Conservation (phyloP, 345 rosid species). For the Hibiscus syriacus region DNA sequence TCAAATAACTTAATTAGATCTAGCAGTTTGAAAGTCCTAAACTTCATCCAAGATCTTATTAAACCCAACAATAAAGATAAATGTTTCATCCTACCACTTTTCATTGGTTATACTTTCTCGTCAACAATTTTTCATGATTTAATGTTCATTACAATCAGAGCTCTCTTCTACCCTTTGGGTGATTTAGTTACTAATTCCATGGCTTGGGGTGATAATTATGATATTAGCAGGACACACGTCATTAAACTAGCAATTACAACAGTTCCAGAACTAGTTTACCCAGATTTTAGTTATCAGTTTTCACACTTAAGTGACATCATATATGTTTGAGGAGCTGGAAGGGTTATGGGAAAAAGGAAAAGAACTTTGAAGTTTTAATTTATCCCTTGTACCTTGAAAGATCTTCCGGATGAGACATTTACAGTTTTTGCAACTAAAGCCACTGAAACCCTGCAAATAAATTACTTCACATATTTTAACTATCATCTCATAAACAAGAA, state of each 20-base stretch:
- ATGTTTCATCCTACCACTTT: neutral
- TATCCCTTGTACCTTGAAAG: constrained; percentile 34
- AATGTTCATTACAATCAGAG: neutral
- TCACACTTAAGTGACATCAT: neutral
- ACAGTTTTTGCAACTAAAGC: constrained; percentile 27
- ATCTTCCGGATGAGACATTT: constrained; percentile 29
- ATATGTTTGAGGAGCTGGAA: neutral
- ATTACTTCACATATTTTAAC: constrained; percentile 2
- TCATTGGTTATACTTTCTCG: neutral
- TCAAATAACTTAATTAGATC: neutral
- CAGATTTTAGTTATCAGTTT: neutral
- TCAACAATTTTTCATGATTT: neutral
- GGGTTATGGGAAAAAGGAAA: too few species aligned
- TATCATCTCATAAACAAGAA: neutral
- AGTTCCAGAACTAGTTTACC: neutral
- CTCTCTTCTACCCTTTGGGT: neutral
- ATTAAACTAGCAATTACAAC: neutral
- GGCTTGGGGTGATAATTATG: neutral
- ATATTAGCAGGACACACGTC: neutral
- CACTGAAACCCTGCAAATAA: constrained; percentile 35
- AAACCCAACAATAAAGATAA: neutral
- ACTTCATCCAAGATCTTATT: neutral
- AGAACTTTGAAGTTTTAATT: constrained; percentile 4
- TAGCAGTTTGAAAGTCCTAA: neutral
- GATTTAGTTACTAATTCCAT: neutral